Base-by-base conservation (phyloP, 225 moss, liverwort and hornwort species). In the Anthoceros angustus region DNA sequence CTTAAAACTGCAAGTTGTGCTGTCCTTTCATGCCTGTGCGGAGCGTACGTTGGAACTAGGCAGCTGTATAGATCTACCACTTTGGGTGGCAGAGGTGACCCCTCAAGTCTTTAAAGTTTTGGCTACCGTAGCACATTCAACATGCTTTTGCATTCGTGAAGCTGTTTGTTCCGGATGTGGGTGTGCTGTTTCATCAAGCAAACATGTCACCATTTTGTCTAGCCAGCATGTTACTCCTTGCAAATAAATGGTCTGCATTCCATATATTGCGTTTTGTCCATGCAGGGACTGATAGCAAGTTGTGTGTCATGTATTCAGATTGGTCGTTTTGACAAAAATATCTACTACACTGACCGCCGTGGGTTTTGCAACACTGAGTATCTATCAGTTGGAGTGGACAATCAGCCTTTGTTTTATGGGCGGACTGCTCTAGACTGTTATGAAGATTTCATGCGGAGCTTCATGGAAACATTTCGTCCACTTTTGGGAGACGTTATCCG, bases 391-490 rank as follows among this genome's bases (percentile, higher is more conserved):
- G 76, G 76, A 39, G 61, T 62, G 0, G 76, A 80, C 8, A 66
- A 64, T 10, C 42, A 73, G 2, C 79, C 79, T 8, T 76, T 74
- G 16, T 71, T 80, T 2, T 66, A 63, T 40, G 79, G 79, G 15
- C 68, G 79, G 39, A 64, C 76, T 41, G 73, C 73, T 14, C 48
- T 79, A 6, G 71, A 79, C 62, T 70, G 63, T 15, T 78, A 78
- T 62, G 67, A 64, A 60, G 78, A 78, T 46, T 78, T 78, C 67
- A 78, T 78, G 78, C 63, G 64, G 43, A 74, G 71, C 48, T 78
- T 78, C 40, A 42, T 70, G 12, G 69, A 71, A 14, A 74, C 71
- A 20, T 74, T 78, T 46, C 64, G 42, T 15, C 67, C 67, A 8
- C 25, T 68, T 14, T 61, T 78, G 14, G 78, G 74, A 20, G 66